A percentile compares a stretch with the other conserved stretches of the same genome.
These are phyloP conservation scores for Multifurca ochricompacta DNA, from an alignment of 768 basidiomycete species.

Conservation along the genomic window DNA sequence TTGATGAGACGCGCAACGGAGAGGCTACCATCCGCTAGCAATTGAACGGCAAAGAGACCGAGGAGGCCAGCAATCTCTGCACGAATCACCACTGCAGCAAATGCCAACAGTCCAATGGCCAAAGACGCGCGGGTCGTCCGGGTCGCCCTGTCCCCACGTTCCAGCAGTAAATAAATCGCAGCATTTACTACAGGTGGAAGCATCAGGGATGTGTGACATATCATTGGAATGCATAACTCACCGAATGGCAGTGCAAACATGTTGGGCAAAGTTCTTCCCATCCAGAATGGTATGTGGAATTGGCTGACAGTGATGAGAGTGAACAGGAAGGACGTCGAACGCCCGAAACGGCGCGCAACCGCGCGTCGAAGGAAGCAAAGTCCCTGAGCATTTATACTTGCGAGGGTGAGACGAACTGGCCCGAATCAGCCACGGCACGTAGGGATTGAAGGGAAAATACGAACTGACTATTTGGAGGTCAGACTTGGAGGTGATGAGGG, in stretches of 20 bases:
- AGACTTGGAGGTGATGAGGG: slow-evolving; percentile 46
- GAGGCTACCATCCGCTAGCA: slow-evolving; percentile 36
- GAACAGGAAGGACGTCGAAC: slow-evolving; percentile 48
- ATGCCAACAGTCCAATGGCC: slow-evolving; percentile 56
- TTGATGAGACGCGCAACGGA: slow-evolving; percentile 38
- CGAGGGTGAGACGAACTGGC: slow-evolving; percentile 68
- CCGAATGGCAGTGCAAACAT: slow-evolving; percentile 83
- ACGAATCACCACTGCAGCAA: slow-evolving; percentile 64
- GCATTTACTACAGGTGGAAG: slow-evolving; percentile 43
- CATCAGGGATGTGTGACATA: neutral
- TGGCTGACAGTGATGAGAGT: slow-evolving; percentile 67
- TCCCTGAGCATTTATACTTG: slow-evolving; percentile 52
- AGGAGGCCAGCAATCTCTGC: slow-evolving; percentile 71
- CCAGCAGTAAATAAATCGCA: slow-evolving; percentile 42
- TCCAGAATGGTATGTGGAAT: slow-evolving; percentile 92
- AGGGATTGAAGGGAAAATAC: slow-evolving; percentile 23
- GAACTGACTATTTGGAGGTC: slow-evolving; percentile 65
- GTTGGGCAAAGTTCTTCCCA: slow-evolving; percentile 89
- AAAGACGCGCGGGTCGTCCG: slow-evolving; percentile 32
- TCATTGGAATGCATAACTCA: slow-evolving; percentile 27
- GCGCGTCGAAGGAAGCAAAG: slow-evolving; percentile 59
- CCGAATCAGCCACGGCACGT: neutral
- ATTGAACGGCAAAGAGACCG: slow-evolving; percentile 50
- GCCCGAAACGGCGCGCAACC: slow-evolving; percentile 57
- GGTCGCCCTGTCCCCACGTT: slow-evolving; percentile 34